Evolutionary conservation across 192 early-diverging fungal species (phyloP).

Genomic region (Pilobolus umbonatus): DNA sequence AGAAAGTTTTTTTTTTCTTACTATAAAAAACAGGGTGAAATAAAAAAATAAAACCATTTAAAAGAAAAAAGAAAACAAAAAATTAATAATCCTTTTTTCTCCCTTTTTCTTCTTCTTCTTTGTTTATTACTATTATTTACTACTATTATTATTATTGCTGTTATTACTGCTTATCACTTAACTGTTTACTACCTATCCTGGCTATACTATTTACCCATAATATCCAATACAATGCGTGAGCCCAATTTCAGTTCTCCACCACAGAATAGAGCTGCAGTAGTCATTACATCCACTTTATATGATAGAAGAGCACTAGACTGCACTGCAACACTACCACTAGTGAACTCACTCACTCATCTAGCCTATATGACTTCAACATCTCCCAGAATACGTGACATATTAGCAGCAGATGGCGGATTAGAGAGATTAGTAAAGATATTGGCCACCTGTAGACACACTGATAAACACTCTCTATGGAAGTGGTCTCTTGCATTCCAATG

Average conservation of each 20-base stretch:
- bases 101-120: too few relatives aligned
- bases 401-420: conserved; percentile 84
- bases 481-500: conserved; percentile 83
- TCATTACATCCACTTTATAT: conserved; percentile 76
- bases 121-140: too few relatives aligned
- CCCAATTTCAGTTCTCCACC: conserved; percentile 77
- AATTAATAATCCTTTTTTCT: too few relatives aligned
- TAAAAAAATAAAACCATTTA: too few relatives aligned
- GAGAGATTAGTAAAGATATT: conserved; percentile 83
- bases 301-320: conserved; percentile 95
- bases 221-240: conserved; percentile 75
- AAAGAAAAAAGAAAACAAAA: too few relatives aligned
- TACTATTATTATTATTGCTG: too few relatives aligned
- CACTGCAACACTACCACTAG: conserved; percentile 80
- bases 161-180: too few relatives aligned
- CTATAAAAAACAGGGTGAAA: too few relatives aligned
- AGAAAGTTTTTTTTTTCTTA: too few relatives aligned
- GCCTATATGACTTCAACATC: conserved; percentile 80
- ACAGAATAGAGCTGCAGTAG: conserved; percentile 74
- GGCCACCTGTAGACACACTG: conserved; percentile 46
- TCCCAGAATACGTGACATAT: conserved; percentile 72
- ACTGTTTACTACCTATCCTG: too few relatives aligned
- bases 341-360: conserved; percentile 85
- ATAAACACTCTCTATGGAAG: conserved; percentile 70
- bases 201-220: too few relatives aligned